A percentile compares a stretch with the other conserved stretches of the same genome.
Evolutionary conservation across 2,329 filamentous ascomycete genomes (phyloP).

Genomic region (Pseudogymnoascus sp.): DNA sequence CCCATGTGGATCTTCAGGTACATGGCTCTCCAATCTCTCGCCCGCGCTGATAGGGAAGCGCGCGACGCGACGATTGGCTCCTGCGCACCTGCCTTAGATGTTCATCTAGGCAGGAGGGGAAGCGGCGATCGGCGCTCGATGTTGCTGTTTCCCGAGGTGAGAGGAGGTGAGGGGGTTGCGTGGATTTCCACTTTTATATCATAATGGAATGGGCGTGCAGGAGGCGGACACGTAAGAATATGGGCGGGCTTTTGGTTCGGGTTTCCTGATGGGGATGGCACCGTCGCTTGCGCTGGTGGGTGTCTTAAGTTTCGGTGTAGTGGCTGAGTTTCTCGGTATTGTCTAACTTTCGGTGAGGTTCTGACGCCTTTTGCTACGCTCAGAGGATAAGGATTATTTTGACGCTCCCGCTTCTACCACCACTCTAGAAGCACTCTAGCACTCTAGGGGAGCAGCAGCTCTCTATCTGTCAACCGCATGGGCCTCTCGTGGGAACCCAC

Average conservation of each 20-base stretch:
- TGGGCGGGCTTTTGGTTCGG: neutral
- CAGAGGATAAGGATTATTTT: neutral
- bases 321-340: too few species aligned
- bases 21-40: neutral
- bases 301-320: neutral
- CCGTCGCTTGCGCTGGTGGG: neutral
- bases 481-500: neutral
- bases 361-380: neutral
- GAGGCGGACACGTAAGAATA: neutral
- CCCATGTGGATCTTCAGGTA: conserved; percentile 8
- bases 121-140: neutral
- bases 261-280: neutral
- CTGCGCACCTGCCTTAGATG: neutral
- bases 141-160: neutral
- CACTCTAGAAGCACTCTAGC: neutral
- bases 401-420: neutral
- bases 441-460: neutral
- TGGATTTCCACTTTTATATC: conserved; percentile 1
- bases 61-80: neutral
- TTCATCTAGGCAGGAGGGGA: neutral
- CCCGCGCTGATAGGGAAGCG: neutral
- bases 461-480: neutral
- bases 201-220: neutral
- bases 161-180: neutral
- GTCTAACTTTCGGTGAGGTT: neutral